Evolutionary conservation across 805 yeast species (phyloP), one percentile per base, ranked within the genome.

Genomic region (Ogataea salicorniae): DNA sequence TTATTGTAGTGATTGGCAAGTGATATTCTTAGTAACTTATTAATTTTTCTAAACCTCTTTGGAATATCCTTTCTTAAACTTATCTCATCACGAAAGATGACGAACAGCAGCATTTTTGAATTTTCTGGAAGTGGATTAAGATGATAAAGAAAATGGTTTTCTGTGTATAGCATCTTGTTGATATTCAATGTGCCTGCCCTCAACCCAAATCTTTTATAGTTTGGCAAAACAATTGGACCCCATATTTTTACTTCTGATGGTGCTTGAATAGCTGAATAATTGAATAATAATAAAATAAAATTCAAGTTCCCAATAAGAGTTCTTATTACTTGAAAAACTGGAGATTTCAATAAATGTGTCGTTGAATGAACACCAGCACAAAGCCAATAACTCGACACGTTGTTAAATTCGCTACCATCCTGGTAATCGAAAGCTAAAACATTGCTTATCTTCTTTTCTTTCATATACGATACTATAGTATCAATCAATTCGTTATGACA

Each of bases 251-350:
- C 4, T 14, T 49, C 49, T 45, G 18, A 50, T 31, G 42, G 39
- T 43, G 8, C 57, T 45, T 48, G 60, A 14, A 39, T 65, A 9
- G 76, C 72, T 5, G 66, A 56, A 39, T 55, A 57, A 38, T 69
- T 68, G 5, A 74, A 39, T 4, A 81, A 16, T 18, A 81, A 41
- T 7, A 68, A 47, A 5, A 71, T 41, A 55, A 81, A 80, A 1
- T 48, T 46, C 1, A 48, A 47, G 7, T 62, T 57, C 0, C 83
- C 84, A 2, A 80, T 51, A 1, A 62, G 31, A 2, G 47, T 49
- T 47, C 67, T 76, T 0, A 81, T 45, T 3, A 57, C 51, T 31
- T 69, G 69, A 80, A 87, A 81, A 2, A 59, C 51, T 3, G 65
- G 54, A 4, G 68, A 58, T 48, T 79, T 80, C 17, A 84, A 51